A percentile compares a stretch with the other conserved stretches of the same genome.
These are phyloP conservation scores for Flammula alnicola DNA, from an alignment of 1,284 basidiomycete species.

Conservation along the genomic window DNA sequence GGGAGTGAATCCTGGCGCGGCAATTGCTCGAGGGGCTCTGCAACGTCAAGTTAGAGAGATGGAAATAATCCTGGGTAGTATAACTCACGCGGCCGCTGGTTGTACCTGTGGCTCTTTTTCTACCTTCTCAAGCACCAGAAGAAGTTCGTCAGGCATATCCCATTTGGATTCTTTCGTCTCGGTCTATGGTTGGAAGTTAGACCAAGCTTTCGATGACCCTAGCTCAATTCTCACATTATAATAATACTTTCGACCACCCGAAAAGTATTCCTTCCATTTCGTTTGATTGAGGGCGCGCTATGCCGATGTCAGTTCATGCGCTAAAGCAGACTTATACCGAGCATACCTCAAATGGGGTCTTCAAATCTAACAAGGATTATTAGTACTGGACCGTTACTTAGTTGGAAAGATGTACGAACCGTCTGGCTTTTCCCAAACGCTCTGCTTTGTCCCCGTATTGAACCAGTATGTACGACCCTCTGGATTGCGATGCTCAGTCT, in stretches of 20 bases:
- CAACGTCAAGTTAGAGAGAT: slow-evolving; percentile 3
- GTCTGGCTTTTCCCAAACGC: slow-evolving; percentile 89
- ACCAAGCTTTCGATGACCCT: not conserved
- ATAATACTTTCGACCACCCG: slow-evolving; percentile 90
- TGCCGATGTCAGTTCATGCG: not conserved
- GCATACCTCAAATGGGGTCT: slow-evolving; percentile 84
- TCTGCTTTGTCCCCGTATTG: slow-evolving; percentile 75
- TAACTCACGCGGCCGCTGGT: slow-evolving; percentile 31
- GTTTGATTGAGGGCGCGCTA: slow-evolving; percentile 86
- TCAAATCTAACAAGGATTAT: slow-evolving; percentile 55
- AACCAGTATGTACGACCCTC: slow-evolving; percentile 90
- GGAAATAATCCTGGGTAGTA: not conserved
- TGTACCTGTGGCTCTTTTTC: slow-evolving; percentile 68
- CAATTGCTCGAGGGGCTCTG: slow-evolving; percentile 34
- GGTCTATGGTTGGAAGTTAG: slow-evolving; percentile 49
- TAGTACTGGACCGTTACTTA: slow-evolving; percentile 16
- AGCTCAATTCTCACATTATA: slow-evolving; percentile 69
- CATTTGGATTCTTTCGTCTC: slow-evolving; percentile 91
- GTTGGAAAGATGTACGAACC: slow-evolving; percentile 47
- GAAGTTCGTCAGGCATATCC: slow-evolving; percentile 91
- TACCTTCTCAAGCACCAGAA: slow-evolving; percentile 80
- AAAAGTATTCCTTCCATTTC: slow-evolving; percentile 93
- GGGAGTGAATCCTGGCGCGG: slow-evolving; percentile 45
- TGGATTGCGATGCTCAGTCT: slow-evolving; percentile 83
- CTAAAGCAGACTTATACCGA: not conserved